Evolutionary conservation across 495 filamentous ascomycete species (phyloP), one percentile per base, ranked within the genome.

Genomic region (Bacidia gigantensis): DNA sequence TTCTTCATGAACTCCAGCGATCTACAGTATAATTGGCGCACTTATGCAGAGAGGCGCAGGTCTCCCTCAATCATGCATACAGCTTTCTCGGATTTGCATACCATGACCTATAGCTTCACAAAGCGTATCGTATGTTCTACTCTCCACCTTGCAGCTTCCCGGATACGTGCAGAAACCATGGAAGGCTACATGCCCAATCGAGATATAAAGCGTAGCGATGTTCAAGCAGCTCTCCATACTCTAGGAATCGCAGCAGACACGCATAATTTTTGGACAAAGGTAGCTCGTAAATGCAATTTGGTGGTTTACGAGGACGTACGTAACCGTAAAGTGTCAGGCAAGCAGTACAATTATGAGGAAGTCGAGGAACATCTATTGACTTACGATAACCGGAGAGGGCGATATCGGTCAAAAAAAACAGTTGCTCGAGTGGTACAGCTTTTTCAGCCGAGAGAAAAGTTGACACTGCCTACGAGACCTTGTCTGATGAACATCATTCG

Each of bases 1-100:
- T 38, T 90, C 1, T 92, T 93, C 59, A 93, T 95, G 89, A 90
- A 92, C 62, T 73, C 76, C 3, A 66, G 70, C 2, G 66, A 74
- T 29, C 52, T 61, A 43, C 76, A 82, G 38, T 72, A 80, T 45
- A 87, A 87, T 58, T 94, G 85, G 85, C 67, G 60, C 14, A 66
- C 67, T 49, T 47, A 83, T 5, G 68, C 67, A 7, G 64, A 65
- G 20, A 52, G 60, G 44, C 66, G 63, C 2, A 75, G 84, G 23
- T 62, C 56, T 2, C 87, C 88, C 0, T 75, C 83, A 0, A 77
- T 95, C 14, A 74, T 69, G 58, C 72, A 65, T 56, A 86, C 75
- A 3, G 81, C 83, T 1, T 72, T 90, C 11, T 72, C 76, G 21
- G 87, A 94, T 52, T 82, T 93, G 49, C 73, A 89, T 58, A 70